Evolutionary conservation across 2,329 filamentous ascomycete genomes (phyloP), one percentile per base, ranked within the genome.

Genomic region (Pyrenophora graminea): DNA sequence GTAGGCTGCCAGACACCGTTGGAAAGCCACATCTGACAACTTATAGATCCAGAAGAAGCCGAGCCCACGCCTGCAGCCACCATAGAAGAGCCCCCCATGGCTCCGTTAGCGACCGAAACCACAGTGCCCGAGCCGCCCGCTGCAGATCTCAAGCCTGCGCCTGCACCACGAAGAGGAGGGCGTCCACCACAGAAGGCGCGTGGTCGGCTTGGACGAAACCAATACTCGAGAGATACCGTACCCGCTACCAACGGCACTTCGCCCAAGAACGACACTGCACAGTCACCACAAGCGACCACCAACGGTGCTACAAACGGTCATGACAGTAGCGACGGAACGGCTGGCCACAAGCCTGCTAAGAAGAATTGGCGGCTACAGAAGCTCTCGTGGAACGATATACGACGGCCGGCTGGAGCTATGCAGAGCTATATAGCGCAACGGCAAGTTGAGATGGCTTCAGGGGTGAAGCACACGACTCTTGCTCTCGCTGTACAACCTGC

Each of bases 371-470:
- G 82, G 56, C 73, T 80, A 10, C 78, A 83, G 45, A 78, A 80
- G 62, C 84, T 91, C 50, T 92, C 86, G 23, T 89, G 95, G 86
- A 87, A 87, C 53, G 91, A 96, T 68, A 91, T 96, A 85, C 90
- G 89, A 74, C 85, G 89, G 58, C 87, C 91, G 8, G 90, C 92
- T 5, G 84, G 89, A 3, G 88, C 84, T 17, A 95, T 97, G 68
- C 81, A 96, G 52, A 91, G 94, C 62, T 97, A 93, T 67, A 96
- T 97, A 57, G 87, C 89, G 3, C 85, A 90, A 59, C 93, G 91
- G 50, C 91, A 97, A 71, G 81, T 96, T 6, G 92, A 97, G 66
- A 83, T 96, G 74, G 91, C 90, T 1, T 49, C 40, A 10, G 85
- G 83, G 25, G 87, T 72, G 74, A 69, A 76, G 55, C 55, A 54